A percentile compares a stretch with the other conserved stretches of the same genome.
phyloP scores from a whole-genome alignment of 2,329 filamentous ascomycete species.

The Diaporthe humulicola region DNA sequence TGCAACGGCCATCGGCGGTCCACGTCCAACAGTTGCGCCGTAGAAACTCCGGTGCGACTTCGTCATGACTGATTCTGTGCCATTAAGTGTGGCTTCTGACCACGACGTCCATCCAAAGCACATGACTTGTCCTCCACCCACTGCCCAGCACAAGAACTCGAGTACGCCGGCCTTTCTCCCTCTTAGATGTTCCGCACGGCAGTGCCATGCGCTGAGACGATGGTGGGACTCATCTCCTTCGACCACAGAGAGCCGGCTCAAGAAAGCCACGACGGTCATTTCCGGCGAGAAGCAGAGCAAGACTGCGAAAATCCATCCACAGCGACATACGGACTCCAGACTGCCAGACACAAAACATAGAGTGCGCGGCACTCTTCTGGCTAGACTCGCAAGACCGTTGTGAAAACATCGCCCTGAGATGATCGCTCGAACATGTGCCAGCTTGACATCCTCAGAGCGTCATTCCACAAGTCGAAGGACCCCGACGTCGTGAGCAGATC shows the following conservation, averaged over 20 bases:
- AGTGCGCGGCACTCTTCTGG: not conserved
- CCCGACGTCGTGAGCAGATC: not conserved
- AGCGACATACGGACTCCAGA: not conserved
- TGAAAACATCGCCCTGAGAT: not conserved
- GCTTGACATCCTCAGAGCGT: not conserved
- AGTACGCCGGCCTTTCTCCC: not conserved
- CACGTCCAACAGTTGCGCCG: not conserved
- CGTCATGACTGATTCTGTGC: not conserved
- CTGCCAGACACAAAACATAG: not conserved
- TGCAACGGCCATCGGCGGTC: constrained; percentile 15
- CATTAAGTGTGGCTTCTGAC: not conserved
- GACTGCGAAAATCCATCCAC: not conserved
- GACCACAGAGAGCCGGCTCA: no score
- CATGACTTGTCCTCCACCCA: not conserved
- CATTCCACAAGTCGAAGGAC: not conserved
- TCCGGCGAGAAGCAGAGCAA: not conserved
- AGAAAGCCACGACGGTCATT: not conserved
- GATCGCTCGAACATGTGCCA: constrained; percentile 10
- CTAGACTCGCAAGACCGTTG: not conserved
- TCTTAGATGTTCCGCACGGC: not conserved
- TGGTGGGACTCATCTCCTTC: not conserved
- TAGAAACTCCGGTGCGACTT: constrained; percentile 13
- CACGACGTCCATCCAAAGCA: not conserved
- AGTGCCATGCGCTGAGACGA: not conserved
- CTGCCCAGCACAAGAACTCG: not conserved